Evolutionary conservation across 805 yeast species (phyloP), one percentile per base, ranked within the genome.

Genomic region (Cyberlindnera euphorbiiphila): DNA sequence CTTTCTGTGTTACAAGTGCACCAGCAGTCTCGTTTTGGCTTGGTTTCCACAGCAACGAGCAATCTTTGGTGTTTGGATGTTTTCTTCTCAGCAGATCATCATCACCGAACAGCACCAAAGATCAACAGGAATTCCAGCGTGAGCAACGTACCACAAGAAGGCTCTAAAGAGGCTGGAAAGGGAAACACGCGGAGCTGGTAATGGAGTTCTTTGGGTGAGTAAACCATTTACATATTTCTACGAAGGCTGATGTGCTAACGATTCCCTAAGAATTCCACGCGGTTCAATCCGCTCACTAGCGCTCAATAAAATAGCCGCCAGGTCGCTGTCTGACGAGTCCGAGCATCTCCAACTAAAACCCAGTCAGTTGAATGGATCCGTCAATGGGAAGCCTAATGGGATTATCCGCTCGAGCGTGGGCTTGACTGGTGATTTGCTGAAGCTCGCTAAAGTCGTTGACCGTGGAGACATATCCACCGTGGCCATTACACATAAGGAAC

Each of bases 401-500:
- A 4, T n/a, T 6, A 13, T 7, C n/a, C n/a, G n/a, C n/a, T n/a
- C n/a, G n/a, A n/a, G n/a, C n/a, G n/a, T n/a, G n/a, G 40, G 41
- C 2, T 32, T 47, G 23, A 14, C 42, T 11, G 51, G 51, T 19
- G 57, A 54, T 26, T 34, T 43, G 4, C 24, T 38, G 23, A 53
- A 41, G 35, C 39, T 55, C 10, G 35, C 49, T 2, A 39, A 41
- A 6, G 46, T 50, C 6, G 37, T 55, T 5, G 14, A 42, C 3
- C 28, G 29, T 9, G 25, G 32, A 5, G 51, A 54, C 28, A 39
- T 51, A 2, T 48, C 58, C 6, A 21, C 34, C 25, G 45, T 50
- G 22, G 57, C 58, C 29, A 51, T 55, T 25, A 59, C 75, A 2
- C 59, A 66, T 26, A 72, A 69, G 40, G 83, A 78, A 43, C 66